Evolutionary conservation across 495 filamentous ascomycete genomes (phyloP), one percentile per base, ranked within the genome.

Genomic region (Penicillium crystallinum): DNA sequence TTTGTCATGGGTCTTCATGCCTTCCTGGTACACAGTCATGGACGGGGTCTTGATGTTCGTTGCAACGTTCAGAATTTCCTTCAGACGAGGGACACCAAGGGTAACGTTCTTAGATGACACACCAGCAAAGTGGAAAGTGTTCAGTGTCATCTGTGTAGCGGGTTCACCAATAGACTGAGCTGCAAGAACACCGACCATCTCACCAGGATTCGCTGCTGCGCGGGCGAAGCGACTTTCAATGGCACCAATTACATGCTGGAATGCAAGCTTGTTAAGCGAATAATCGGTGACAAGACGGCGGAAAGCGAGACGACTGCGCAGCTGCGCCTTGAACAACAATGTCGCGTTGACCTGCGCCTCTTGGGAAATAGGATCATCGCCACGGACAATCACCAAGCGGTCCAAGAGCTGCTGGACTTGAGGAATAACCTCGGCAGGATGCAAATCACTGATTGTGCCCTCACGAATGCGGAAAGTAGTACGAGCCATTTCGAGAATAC

Each of bases 121-220:
- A 95, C 93, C 93, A 69, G 93, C 90, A 72, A 99, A 97, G 80
- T 99, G 93, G 85, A 99, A 99, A 23, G 93, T 99, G 72, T 99
- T 99, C 41, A 99, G 71, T 0, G 93, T 99, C 93, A 99, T 99
- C 74, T 99, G 93, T 2, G 93, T 99, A 38, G 93, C 93, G 17
- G 93, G 93, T 68, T 99, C 93, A 76, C 93, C 93, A 69, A 99
- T 97, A 22, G 91, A 97, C 72, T 99, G 93, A 10, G 93, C 93
- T 49, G 93, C 93, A 62, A 99, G 79, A 29, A 97, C 95, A 67
- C 93, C 93, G 48, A 97, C 95, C 93, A 99, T 99, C 68, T 99
- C 93, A 57, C 93, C 93, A 29, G 93, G 89, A 54, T 82, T 85
- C 31, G 95, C 93, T 49, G 81, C 77, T 38, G 95, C 82, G 61